These are phyloP conservation scores for sorghum (Sorghum bicolor) DNA, from an alignment of 176 grass and related monocot species.

Conservation along the genomic window Sorghum_bicolor_NCBIv3 NC_012875.2:57418001-57418500, in stretches of 20 bases:
- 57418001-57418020: slow-evolving; percentile 75
- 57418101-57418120: not conserved
- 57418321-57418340: not conserved
- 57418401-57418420: not conserved
- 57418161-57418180: not conserved
- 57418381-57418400: too few relatives aligned
- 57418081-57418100: not conserved
- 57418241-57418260: slow-evolving; percentile 79
- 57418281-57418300: slow-evolving; percentile 72
- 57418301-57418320: not conserved
- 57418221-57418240: slow-evolving; percentile 94
- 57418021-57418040: slow-evolving; percentile 8
- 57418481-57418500: slow-evolving; percentile 80
- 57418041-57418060: not conserved
- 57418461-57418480: slow-evolving; percentile 78
- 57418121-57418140: not conserved
- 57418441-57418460: slow-evolving; percentile 61
- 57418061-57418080: not conserved
- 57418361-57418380: not conserved
- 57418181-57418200: slow-evolving; percentile 8
- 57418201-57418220: slow-evolving; percentile 49
- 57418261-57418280: slow-evolving; percentile 68
- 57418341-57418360: slow-evolving; percentile 1
- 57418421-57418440: not conserved
- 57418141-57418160: not conserved